phyloP scores from a whole-genome alignment of 2,329 filamentous ascomycete genomes.

The Aspergillus luchuensis region DNA sequence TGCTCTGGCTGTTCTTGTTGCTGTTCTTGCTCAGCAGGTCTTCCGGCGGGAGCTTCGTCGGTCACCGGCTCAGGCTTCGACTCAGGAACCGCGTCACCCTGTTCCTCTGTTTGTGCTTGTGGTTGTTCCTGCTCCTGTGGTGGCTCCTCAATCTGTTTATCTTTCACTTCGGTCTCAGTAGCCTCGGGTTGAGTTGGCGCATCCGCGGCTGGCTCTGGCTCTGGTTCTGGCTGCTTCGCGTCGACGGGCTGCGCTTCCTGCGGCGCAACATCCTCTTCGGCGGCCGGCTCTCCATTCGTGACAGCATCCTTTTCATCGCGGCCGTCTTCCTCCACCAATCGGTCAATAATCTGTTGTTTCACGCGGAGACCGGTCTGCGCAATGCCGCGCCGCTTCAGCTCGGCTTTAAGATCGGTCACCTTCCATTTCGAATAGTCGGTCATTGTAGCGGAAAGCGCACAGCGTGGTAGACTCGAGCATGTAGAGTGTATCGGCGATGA shows the following conservation, averaged over 20 bases:
- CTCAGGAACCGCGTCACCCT: conserved; percentile 12
- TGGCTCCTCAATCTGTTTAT: conserved; percentile 10
- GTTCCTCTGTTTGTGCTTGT: conserved; percentile 11
- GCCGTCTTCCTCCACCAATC: conserved; percentile 54
- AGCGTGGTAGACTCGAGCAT: conserved; percentile 8
- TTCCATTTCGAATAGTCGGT: conserved; percentile 63
- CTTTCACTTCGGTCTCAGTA: conserved; percentile 17
- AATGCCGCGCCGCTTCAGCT: conserved; percentile 72
- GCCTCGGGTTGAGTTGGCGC: conserved; percentile 12
- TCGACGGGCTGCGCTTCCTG: conserved; percentile 17
- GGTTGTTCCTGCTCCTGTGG: conserved; percentile 12
- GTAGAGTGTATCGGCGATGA: not conserved
- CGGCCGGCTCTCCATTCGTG: conserved; percentile 23
- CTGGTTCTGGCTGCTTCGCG: conserved; percentile 7
- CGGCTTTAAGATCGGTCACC: conserved; percentile 73
- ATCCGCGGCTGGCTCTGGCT: conserved; percentile 16
- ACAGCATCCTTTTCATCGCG: conserved; percentile 33
- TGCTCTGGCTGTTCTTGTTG: conserved; percentile 8
- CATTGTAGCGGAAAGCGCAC: conserved; percentile 39
- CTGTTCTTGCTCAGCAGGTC: conserved; percentile 1
- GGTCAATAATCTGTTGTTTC: conserved; percentile 65
- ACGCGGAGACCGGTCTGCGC: conserved; percentile 70
- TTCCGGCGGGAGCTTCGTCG: conserved; percentile 10
- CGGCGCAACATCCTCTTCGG: conserved; percentile 19
- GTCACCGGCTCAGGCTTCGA: conserved; percentile 14